These are phyloP conservation scores for Thermomucor indicae-seudaticae DNA, from an alignment of 371 early-diverging fungal species.

Conservation along the genomic window DNA sequence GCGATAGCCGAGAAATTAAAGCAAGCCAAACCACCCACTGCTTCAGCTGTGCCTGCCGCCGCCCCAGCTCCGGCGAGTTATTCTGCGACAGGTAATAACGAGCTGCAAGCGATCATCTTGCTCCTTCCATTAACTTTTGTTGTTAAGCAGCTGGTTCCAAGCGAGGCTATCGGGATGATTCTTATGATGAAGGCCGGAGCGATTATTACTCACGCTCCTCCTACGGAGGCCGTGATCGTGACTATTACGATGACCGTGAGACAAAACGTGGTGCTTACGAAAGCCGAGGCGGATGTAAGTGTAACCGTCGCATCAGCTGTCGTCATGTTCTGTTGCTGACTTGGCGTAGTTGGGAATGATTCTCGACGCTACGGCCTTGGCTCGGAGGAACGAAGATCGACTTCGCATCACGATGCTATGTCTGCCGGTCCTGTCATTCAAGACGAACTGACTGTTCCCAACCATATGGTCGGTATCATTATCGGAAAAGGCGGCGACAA, in stretches of 20 bases:
- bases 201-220: conserved; percentile 10
- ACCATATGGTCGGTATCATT: conserved; percentile 74
- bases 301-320: background rate
- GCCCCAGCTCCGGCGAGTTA: conserved; percentile 11
- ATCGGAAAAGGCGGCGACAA: conserved; percentile 86
- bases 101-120: conserved; percentile 11
- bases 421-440: conserved; percentile 20
- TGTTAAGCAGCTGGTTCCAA: conserved; percentile 27
- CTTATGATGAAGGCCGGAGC: conserved; percentile 11
- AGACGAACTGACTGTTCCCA: conserved; percentile 59
- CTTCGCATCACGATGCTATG: conserved; percentile 11
- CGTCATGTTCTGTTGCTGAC: background rate
- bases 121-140: conserved; percentile 14
- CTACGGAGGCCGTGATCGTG: conserved; percentile 10
- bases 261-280: conserved; percentile 45
- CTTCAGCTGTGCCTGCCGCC: conserved; percentile 16
- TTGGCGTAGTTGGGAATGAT: conserved; percentile 9
- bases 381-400: conserved; percentile 34
- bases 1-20: conserved; percentile 82
- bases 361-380: conserved; percentile 57
- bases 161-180: conserved; percentile 23
- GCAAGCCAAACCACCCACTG: conserved; percentile 30
- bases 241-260: conserved; percentile 37
- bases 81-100: conserved; percentile 24
- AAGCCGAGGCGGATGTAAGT: conserved; percentile 21